Evolutionary conservation across 495 filamentous ascomycete species (phyloP).

Genomic region (Lophiotrema nucula): DNA sequence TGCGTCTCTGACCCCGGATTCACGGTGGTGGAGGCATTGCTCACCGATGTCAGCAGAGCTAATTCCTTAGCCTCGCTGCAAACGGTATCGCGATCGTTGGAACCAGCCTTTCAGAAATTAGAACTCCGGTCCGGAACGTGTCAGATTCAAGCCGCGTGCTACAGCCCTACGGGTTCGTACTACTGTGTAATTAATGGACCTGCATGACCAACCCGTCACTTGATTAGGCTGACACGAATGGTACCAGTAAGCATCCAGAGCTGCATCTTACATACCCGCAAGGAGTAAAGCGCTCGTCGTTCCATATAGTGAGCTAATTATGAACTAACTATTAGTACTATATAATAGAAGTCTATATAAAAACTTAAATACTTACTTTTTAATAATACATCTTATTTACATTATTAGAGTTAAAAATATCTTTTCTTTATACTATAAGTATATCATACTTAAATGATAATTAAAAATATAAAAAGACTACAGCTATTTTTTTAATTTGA

Average conservation of each 20-base stretch:
- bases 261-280: not conserved
- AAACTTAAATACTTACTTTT: too few relatives aligned
- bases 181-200: constrained; percentile 4
- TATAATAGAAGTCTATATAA: too few relatives aligned
- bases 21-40: not conserved
- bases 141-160: not conserved
- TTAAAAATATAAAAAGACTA: too few relatives aligned
- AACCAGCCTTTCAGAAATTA: not conserved
- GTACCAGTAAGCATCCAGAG: constrained; percentile 16
- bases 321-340: too few relatives aligned
- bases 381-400: too few relatives aligned
- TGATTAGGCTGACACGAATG: constrained; percentile 29
- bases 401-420: too few relatives aligned
- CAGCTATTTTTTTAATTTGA: too few relatives aligned
- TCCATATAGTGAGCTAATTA: too few relatives aligned
- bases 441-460: too few relatives aligned
- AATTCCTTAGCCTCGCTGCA: constrained; percentile 1
- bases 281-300: too few relatives aligned
- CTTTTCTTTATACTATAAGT: too few relatives aligned
- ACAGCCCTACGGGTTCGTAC: not conserved
- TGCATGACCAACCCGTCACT: constrained; percentile 16
- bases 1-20: not conserved
- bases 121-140: not conserved
- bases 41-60: constrained; percentile 23
- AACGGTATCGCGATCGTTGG: not conserved